Evolutionary conservation across 78 protist genomes (phyloP).

Genomic region (Polysphondylium violaceum): DNA sequence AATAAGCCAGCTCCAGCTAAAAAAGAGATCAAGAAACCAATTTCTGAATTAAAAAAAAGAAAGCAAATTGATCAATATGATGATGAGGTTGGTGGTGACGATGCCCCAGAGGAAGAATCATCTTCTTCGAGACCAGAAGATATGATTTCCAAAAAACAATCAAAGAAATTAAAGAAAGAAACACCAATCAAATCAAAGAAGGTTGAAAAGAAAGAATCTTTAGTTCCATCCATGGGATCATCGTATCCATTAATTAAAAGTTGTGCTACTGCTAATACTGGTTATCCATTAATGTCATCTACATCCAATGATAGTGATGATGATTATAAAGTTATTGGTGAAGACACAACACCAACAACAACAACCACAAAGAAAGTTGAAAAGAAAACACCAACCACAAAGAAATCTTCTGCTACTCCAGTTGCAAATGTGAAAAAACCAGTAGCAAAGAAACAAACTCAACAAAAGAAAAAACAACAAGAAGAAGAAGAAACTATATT

Average conservation of each 20-base stretch:
- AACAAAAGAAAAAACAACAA: background rate
- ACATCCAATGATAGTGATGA: background rate
- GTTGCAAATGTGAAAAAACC: too few relatives aligned
- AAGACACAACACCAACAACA: background rate
- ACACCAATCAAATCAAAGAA: background rate
- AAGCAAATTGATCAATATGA: background rate
- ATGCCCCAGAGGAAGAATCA: background rate
- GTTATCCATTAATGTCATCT: background rate
- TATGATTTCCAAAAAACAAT: background rate
- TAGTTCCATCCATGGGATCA: background rate
- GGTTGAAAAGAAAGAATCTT: background rate
- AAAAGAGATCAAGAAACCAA: background rate
- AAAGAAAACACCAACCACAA: background rate
- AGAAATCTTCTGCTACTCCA: too few relatives aligned
- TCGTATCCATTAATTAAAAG: background rate
- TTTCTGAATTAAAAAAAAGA: background rate
- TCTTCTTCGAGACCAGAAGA: slow-evolving; percentile 1
- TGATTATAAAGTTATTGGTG: slow-evolving; percentile 12
- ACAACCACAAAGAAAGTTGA: background rate
- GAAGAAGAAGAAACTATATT: background rate
- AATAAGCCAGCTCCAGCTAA: background rate
- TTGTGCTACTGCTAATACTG: background rate
- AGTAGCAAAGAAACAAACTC: background rate
- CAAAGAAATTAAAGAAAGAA: background rate
- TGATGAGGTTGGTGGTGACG: background rate